These are phyloP conservation scores for Inosperma sp. DNA, from an alignment of 768 basidiomycete species.

Conservation along the genomic window DNA sequence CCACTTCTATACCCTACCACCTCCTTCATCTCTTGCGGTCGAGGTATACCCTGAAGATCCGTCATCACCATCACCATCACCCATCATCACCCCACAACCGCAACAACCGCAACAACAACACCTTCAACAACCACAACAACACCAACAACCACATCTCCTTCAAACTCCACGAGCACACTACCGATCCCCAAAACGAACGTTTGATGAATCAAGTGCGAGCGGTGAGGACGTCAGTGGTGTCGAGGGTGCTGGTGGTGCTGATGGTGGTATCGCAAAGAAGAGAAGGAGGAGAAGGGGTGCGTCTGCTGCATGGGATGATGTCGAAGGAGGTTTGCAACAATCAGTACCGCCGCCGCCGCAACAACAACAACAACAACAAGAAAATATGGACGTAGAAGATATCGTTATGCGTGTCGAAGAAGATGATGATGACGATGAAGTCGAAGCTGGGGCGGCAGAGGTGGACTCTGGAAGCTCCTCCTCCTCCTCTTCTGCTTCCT, in stretches of 20 bases:
- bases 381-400: not conserved
- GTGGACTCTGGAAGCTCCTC: constrained; percentile 19
- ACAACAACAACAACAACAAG: not conserved
- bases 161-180: constrained; percentile 15
- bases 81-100: not conserved
- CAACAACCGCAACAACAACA: not conserved
- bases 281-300: constrained; percentile 12
- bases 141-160: constrained; percentile 11
- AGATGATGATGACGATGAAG: constrained; percentile 5
- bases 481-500: constrained; percentile 14
- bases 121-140: constrained; percentile 12
- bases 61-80: not conserved
- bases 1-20: constrained; percentile 12
- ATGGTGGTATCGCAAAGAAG: constrained; percentile 16
- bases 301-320: constrained; percentile 5
- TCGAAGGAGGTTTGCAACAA: not conserved
- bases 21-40: constrained; percentile 5
- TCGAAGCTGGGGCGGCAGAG: not conserved
- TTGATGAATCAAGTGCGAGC: constrained; percentile 34
- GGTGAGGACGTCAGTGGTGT: too few species aligned
- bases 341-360: not conserved
- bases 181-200: constrained; percentile 32
- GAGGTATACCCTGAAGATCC: constrained; percentile 5
- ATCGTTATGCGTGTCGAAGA: constrained; percentile 16
- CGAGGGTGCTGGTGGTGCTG: too few species aligned